Base-by-base conservation (phyloP, 2,329 filamentous ascomycete species). In the Tolypocladium paradoxum region DNA sequence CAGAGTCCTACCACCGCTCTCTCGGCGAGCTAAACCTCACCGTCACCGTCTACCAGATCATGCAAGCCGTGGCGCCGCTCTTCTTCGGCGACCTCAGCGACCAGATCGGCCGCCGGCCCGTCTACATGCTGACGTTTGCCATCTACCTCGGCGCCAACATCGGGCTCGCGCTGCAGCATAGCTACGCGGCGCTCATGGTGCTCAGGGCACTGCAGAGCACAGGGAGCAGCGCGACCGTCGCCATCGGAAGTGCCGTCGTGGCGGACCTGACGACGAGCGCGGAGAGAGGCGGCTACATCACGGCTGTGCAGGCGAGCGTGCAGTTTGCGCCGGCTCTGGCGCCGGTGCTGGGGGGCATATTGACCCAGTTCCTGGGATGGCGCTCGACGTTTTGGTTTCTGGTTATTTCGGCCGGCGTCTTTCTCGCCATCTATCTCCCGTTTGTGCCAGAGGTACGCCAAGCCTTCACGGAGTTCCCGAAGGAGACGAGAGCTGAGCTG, bases 311-410 rank as follows among this genome's bases (percentile, higher is more conserved):
- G 54, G 66, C 67, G 35, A 74, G 68, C 46, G 58, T 68, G 2
- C 70, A 77, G 5, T 61, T 82, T 43, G 69, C 61, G 6, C 67
- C 69, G 7, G 65, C 67, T 0, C 50, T 73, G 34, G 70, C 74
- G 0, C 79, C 81, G 0, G 70, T 81, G 3, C 61, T 82, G 7
- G 78, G 79, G 5, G 80, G 79, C 2, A 58, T 79, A 1, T 62
- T 83, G 27, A 70, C 70, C 9, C 69, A 78, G 53, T 77, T 70
- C 52, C 64, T 77, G 0, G 76, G 76, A 3, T 83, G 79, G 79
- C 66, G 73, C 50, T 72, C 71, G 29, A 75, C 76, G 14, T 82
- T 82, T 59, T 82, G 77, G 76, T 79, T 80, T 47, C 62, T 83
- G n/a, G 65, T 72, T 6, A 78, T 81, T 38, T 57, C 57, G 1